phyloP scores from a whole-genome alignment of 176 grass and related monocot species.

The Oryza nivara region DNA sequence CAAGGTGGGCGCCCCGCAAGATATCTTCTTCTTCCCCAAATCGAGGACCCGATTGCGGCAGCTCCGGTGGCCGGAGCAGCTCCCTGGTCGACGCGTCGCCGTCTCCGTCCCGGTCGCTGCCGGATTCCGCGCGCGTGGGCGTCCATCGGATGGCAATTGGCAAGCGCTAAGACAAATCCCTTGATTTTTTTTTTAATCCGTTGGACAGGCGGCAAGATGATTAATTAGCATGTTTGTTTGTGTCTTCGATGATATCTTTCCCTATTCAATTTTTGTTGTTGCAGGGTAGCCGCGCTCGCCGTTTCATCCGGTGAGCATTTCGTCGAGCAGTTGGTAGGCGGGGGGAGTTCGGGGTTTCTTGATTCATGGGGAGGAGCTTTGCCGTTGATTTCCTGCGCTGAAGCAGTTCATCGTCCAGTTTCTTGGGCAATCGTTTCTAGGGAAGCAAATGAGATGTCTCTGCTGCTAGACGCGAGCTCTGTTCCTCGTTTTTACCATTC shows the following conservation, averaged over 20 bases:
- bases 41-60: not conserved
- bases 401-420: not conserved
- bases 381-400: not conserved
- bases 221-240: not conserved
- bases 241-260: not conserved
- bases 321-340: conserved; percentile 39
- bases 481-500: not conserved
- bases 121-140: not conserved
- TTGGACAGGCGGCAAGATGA: not conserved
- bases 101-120: not conserved
- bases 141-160: conserved; percentile 17
- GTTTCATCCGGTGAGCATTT: conserved; percentile 25
- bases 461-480: conserved; percentile 3
- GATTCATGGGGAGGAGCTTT: not conserved
- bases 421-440: not conserved
- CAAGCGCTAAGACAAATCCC: conserved; percentile 7
- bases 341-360: not conserved
- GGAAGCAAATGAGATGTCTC: not conserved
- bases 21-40: not conserved
- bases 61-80: not conserved
- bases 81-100: not conserved
- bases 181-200: not conserved
- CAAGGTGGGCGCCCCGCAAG: not conserved
- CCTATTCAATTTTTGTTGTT: not conserved
- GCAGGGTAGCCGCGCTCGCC: not conserved